Conservation (phyloP, 164 flowering plant species). For the Sedum album region DNA sequence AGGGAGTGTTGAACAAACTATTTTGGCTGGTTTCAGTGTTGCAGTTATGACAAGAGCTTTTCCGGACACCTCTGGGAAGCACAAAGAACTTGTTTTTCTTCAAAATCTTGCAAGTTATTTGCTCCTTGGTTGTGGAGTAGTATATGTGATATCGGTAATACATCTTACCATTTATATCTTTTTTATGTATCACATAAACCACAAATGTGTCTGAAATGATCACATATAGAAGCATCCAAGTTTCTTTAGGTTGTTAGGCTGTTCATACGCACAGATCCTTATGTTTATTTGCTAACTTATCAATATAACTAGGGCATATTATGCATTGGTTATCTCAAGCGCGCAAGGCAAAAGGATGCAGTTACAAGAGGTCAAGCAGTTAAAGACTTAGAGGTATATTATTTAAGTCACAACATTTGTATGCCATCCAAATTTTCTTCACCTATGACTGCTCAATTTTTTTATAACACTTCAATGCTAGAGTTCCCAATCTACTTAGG, state of each 20-base stretch:
- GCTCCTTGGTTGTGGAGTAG: slow-evolving; percentile 78
- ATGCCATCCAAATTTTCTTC: not conserved
- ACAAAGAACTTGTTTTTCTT: slow-evolving; percentile 47
- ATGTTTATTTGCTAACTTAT: not conserved
- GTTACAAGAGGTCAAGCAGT: slow-evolving; percentile 66
- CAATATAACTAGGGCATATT: slow-evolving; percentile 42
- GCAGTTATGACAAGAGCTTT: slow-evolving; percentile 98
- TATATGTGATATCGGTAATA: slow-evolving; percentile 57
- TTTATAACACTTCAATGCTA: not conserved
- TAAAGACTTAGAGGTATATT: slow-evolving; percentile 68
- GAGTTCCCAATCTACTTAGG: not conserved
- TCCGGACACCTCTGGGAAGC: slow-evolving; percentile 36
- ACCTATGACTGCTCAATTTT: not conserved
- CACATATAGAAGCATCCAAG: not conserved
- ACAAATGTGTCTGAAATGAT: not conserved
- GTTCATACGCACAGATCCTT: not conserved
- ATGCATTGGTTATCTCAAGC: slow-evolving; percentile 81
- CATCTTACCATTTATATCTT: not conserved
- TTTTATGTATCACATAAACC: not conserved
- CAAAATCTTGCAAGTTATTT: slow-evolving; percentile 77
- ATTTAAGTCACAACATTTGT: not conserved
- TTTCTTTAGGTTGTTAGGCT: not conserved
- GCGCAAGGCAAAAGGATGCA: slow-evolving; percentile 65
- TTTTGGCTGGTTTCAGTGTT: slow-evolving; percentile 40
- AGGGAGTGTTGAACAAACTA: no score